Percentiles rank a stretch among this genome's conserved stretches.
Conservation (phyloP, 768 basidiomycete species). For the Mycena alexandri region DNA sequence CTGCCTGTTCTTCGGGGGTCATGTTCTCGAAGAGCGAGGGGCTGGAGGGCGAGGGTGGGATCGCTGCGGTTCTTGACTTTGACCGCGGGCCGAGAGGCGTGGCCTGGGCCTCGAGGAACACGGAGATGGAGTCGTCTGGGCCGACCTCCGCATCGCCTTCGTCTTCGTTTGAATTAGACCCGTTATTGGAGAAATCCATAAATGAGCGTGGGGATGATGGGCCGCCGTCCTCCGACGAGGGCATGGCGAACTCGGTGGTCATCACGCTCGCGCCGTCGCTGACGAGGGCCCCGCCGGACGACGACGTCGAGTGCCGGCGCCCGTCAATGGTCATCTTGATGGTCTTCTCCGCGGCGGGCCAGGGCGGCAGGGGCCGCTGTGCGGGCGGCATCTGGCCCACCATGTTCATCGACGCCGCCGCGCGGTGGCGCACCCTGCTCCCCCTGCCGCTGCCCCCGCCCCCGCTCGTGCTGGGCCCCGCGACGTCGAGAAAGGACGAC, state of each 20-base stretch:
- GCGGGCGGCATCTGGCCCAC: conserved; percentile 40
- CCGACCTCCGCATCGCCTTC: conserved; percentile 7
- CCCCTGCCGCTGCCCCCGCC: too few relatives aligned
- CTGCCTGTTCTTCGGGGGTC: conserved; percentile 65
- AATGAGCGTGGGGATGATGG: conserved; percentile 58
- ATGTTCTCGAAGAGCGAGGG: conserved; percentile 61
- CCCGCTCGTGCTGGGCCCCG: conserved; percentile 9
- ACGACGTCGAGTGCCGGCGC: conserved; percentile 59
- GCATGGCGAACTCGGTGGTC: conserved; percentile 39
- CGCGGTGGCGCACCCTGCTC: conserved; percentile 30
- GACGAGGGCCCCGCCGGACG: not conserved
- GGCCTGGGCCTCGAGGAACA: not conserved
- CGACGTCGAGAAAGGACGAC: conserved; percentile 39
- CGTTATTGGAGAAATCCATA: conserved; percentile 51
- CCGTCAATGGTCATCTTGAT: conserved; percentile 43
- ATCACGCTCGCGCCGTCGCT: conserved; percentile 11
- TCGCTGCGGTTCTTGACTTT: too few relatives aligned
- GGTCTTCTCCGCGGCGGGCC: conserved; percentile 49
- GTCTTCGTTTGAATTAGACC: conserved; percentile 1
- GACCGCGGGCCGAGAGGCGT: not conserved
- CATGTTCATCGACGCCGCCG: conserved; percentile 47
- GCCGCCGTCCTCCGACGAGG: conserved; percentile 4
- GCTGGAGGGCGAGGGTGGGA: conserved; percentile 51
- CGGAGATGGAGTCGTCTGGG: conserved; percentile 32
- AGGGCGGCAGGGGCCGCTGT: conserved; percentile 38